phyloP scores from a whole-genome alignment of 2,329 filamentous ascomycete genomes.

The Trichothecium roseum region DNA sequence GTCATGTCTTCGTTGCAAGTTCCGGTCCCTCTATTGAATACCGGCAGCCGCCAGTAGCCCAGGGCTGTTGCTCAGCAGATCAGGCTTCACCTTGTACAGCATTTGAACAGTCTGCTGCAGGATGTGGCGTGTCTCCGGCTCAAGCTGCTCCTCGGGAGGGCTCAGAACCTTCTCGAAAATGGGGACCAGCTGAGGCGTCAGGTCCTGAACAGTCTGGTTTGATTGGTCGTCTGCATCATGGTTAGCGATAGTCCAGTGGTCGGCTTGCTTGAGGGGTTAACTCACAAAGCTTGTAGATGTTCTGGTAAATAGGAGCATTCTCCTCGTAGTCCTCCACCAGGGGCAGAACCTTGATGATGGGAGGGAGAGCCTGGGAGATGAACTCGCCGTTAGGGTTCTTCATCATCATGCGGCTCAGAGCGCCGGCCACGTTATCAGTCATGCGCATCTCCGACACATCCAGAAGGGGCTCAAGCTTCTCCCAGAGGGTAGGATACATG shows the following conservation, averaged over 20 bases:
- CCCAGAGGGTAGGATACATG: slow-evolving; percentile 67
- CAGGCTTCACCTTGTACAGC: slow-evolving; percentile 26
- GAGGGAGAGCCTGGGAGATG: slow-evolving; percentile 70
- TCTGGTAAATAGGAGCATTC: slow-evolving; percentile 87
- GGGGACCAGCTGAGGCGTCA: slow-evolving; percentile 59
- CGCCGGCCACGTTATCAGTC: slow-evolving; percentile 88
- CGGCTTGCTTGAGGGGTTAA: slow-evolving; percentile 13
- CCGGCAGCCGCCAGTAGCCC: slow-evolving; percentile 20
- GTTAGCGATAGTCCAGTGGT: slow-evolving; percentile 10
- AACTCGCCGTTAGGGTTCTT: slow-evolving; percentile 78
- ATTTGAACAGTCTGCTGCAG: slow-evolving; percentile 52
- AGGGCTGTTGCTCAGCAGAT: slow-evolving; percentile 20
- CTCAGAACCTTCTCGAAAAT: slow-evolving; percentile 65
- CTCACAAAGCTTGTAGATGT: slow-evolving; percentile 79
- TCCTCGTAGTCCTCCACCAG: slow-evolving; percentile 92
- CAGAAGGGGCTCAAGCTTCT: slow-evolving; percentile 78
- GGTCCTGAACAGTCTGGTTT: slow-evolving; percentile 57
- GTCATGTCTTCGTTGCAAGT: neutral
- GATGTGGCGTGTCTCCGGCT: slow-evolving; percentile 56
- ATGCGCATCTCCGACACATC: slow-evolving; percentile 68
- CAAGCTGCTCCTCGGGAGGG: slow-evolving; percentile 65
- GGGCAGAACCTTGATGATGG: slow-evolving; percentile 68
- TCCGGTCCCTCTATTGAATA: slow-evolving; percentile 1
- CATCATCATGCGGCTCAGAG: slow-evolving; percentile 84
- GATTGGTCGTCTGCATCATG: slow-evolving; percentile 46